Conservation (phyloP, 1,139 yeast species). For the Kluyveromyces marxianus region DNA sequence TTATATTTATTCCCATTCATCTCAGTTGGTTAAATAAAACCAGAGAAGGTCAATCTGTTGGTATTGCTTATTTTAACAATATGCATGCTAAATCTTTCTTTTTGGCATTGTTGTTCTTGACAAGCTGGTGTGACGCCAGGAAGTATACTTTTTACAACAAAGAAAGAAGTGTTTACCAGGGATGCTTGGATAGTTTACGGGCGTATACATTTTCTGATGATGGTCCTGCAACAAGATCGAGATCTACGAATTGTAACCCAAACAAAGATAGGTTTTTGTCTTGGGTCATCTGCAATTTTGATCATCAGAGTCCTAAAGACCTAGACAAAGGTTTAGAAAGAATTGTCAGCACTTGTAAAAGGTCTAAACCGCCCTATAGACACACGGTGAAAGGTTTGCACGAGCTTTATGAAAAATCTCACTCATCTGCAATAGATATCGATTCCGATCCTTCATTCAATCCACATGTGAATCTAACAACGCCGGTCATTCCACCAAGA, state of each 20-base stretch:
- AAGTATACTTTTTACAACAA: neutral
- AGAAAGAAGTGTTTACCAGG: neutral
- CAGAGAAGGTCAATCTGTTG: too few species aligned
- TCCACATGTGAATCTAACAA: neutral
- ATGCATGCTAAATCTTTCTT: too few species aligned
- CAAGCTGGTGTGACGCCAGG: neutral
- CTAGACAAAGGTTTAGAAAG: neutral
- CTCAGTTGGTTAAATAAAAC: too few species aligned
- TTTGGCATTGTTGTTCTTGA: too few species aligned
- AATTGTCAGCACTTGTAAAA: neutral
- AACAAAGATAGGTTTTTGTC: neutral
- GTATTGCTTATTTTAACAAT: too few species aligned
- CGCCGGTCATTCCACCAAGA: neutral
- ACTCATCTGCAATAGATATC: neutral
- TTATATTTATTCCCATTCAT: too few species aligned
- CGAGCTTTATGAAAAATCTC: neutral
- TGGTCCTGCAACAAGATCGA: neutral
- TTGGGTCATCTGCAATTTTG: conserved; percentile 1
- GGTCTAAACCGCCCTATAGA: neutral
- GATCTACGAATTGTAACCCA: neutral
- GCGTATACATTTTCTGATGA: neutral
- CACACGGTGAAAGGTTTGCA: neutral
- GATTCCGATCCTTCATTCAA: neutral
- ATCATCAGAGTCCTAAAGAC: neutral
- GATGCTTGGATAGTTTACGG: neutral